Evolutionary conservation across 2,329 filamentous ascomycete species (phyloP), one percentile per base, ranked within the genome.

Genomic region (Alternaria sp.): DNA sequence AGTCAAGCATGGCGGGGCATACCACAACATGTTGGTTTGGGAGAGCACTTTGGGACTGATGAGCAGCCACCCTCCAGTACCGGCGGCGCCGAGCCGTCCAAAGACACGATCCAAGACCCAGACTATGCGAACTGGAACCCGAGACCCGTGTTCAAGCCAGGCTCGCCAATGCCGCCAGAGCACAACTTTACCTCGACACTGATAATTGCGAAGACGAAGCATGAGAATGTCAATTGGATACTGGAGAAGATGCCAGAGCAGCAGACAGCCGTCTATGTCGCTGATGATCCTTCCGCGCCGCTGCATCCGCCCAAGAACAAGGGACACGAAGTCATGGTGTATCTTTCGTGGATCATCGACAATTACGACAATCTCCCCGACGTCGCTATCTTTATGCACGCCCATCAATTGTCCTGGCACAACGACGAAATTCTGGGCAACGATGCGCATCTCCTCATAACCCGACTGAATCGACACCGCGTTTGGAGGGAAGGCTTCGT

Each of bases 301-400:
- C 78, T 83, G 22, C 83, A 84, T 59, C 82, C 85, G 1, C 84
- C 84, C 0, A 80, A 82, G 57, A 86, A 86, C 68, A 88, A 88
- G 73, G 88, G 88, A 34, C 85, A 88, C 67, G 88, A 90, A 75
- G 87, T 85, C 34, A 85, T 87, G 77, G 83, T 87, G 7, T 89
- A 89, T 70, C 80, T 88, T 38, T 85, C 82, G 39, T 89, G 87
- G 74, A 83, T 89, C 67, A 83, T 88, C 67, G 86, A 88, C 71
- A 82, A 85, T 72, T 89, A 90, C 76, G 81, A 89, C 62, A 68
- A 80, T 4, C 81, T 90, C 4, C 83, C 86, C 3, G 86, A 88
- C 54, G 81, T 88, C 61, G 80, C 81, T 32, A 83, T 89, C 64
- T 88, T 90, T 76, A 84, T 87, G 74, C 88, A 90, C 70, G 82